These are phyloP conservation scores for Talaromyces sp. DNA, from an alignment of 2,329 filamentous ascomycete species.

Conservation along the genomic window DNA sequence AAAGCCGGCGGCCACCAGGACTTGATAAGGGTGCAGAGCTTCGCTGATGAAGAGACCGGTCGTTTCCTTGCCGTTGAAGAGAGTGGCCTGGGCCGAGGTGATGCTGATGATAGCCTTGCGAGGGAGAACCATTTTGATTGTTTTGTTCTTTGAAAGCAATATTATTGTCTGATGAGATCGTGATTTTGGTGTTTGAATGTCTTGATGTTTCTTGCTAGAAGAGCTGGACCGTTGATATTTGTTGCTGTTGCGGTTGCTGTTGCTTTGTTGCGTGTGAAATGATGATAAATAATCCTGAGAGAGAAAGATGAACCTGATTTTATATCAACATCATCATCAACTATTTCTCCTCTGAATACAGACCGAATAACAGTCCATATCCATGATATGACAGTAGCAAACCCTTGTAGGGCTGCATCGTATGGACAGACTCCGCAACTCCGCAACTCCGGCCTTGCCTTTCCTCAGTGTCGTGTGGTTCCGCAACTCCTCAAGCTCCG, in stretches of 20 bases:
- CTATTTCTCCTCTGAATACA: not conserved
- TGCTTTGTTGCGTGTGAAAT: not conserved
- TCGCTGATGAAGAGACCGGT: constrained; percentile 14
- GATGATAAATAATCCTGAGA: not conserved
- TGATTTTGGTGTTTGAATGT: not conserved
- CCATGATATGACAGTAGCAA: not conserved
- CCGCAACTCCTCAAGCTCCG: not conserved
- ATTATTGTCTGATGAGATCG: not conserved
- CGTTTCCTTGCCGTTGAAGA: constrained; percentile 11
- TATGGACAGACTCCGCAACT: not conserved
- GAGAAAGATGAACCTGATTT: not conserved
- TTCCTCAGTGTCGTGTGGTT: not conserved
- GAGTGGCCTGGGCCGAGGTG: constrained; percentile 11
- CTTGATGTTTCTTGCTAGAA: not conserved
- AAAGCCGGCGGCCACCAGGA: constrained; percentile 30
- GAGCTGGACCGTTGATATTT: not conserved
- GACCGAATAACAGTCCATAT: not conserved
- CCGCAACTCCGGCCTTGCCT: not conserved
- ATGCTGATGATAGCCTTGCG: constrained; percentile 11
- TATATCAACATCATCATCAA: not conserved
- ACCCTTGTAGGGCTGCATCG: not conserved
- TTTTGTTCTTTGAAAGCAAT: not conserved
- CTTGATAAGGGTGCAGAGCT: constrained; percentile 16
- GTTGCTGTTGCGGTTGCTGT: not conserved
- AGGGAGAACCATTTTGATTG: constrained; percentile 5